Evolutionary conservation across 148 eudicot genomes (phyloP), one percentile per base, ranked within the genome.

Genomic region (Chenopodium quinoa): DNA sequence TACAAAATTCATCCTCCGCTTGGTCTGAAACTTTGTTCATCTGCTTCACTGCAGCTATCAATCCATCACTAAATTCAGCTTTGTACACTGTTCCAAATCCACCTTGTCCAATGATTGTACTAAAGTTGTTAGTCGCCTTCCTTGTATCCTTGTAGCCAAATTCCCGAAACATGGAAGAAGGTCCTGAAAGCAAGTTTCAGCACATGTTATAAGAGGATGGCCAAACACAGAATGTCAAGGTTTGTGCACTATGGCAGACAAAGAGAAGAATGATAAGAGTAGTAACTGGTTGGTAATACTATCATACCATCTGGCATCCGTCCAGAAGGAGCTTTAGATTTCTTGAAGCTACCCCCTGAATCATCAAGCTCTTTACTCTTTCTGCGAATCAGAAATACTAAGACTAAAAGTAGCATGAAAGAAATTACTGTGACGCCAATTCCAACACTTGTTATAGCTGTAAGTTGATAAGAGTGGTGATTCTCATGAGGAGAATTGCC

Each of bases 21-120:
- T 97, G 98, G 85, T 92, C 95, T 34, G 98, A 91, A 40, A 87
- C 89, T 89, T 87, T 92, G 83, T 90, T 85, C 97, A 97, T 92
- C 78, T 90, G 82, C 84, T 97, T 97, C 75, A 94, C 97, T 13
- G 98, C 99, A 83, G 80, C 90, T 68, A 92, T 87, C 60, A 84
- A 62, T 76, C 93, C 94, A 84, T 91, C 97, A 87, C 86, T 83
- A 44, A 91, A 92, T 83, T 87, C 90, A 52, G 94, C 97, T 85
- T 90, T 92, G 82, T 91, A 97, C 72, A 97, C 97, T 66, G 95
- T 89, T 79, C 99, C 95, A 82, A 91, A 97, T 68, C 98, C 98
- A 65, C 99, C 99, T 88, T 90, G 93, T 79, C 98, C 98, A 84
- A 92, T 92, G 66, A 90, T 81, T 23, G 90, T 87, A 86, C 83